Evolutionary conservation across 768 basidiomycete species (phyloP).

Genomic region (Cytidiella melzeri): DNA sequence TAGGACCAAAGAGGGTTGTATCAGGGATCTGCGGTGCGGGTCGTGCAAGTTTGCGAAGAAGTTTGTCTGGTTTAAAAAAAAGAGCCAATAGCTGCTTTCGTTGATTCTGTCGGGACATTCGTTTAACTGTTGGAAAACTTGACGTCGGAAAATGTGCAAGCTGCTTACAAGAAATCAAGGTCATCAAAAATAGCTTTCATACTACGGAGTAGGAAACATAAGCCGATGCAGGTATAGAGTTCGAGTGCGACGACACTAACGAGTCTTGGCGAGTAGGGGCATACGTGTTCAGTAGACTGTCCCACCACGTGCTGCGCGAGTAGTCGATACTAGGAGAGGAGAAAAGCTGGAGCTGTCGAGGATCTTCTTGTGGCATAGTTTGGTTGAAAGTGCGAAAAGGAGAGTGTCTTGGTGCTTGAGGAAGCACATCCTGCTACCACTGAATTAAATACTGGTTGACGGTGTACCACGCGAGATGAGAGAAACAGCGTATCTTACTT

Average conservation of each 20-base stretch:
- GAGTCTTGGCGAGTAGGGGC: conserved; percentile 34
- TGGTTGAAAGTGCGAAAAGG: conserved; percentile 15
- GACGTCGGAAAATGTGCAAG: conserved; percentile 7
- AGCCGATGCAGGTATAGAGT: not conserved
- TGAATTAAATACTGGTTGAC: conserved; percentile 26
- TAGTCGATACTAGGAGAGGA: conserved; percentile 28
- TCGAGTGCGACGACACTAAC: conserved; percentile 24
- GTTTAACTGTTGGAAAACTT: not conserved
- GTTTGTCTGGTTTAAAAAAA: conserved; percentile 55
- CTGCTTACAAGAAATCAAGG: conserved; percentile 44
- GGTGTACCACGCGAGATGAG: conserved; percentile 13
- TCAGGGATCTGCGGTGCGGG: conserved; percentile 43
- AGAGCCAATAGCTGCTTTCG: conserved; percentile 60
- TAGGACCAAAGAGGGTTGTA: conserved; percentile 69
- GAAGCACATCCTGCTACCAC: conserved; percentile 23
- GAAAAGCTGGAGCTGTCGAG: conserved; percentile 9
- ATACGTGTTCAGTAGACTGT: conserved; percentile 39
- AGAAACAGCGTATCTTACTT: conserved; percentile 19
- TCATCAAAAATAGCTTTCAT: conserved; percentile 45
- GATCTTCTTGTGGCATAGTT: conserved; percentile 10
- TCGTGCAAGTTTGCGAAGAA: conserved; percentile 48
- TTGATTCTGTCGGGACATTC: conserved; percentile 41
- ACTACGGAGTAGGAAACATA: conserved; percentile 26
- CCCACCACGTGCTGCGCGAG: conserved; percentile 41
- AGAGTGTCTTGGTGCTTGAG: conserved; percentile 19